Base-by-base conservation (phyloP, 805 yeast species). In the Ogataea neopini region DNA sequence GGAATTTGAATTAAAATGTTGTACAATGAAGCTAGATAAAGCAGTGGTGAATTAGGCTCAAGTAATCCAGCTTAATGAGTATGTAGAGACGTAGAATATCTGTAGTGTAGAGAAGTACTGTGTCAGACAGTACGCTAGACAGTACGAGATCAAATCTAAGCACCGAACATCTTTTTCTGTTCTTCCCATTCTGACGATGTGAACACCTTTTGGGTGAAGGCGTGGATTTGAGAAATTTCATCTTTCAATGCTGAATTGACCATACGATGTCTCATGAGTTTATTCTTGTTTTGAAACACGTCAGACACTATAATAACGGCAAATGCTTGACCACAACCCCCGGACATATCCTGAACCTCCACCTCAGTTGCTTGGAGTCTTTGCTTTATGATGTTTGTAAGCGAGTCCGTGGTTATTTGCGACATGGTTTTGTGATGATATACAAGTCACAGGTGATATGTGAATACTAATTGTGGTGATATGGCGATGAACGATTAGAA, bases 311-410 rank as follows among this genome's bases (percentile, higher is more conserved):
- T 91, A 6, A 88, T 78, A 28, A 90, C 96, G 32, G 95, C 96
- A 67, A 91, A 92, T 2, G 98, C 96, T 66, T 92, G 97, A 4
- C 99, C 99, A 69, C 99, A 94, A 1, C 99, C 99, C 13, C 96
- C 96, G 9, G 84, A 82, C 73, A 81, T 78, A 55, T 88, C 96
- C 50, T 79, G 84, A 6, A 88, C 90, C 58, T 83, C 85, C 9
- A 83, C 88, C 50, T 84, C 79, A 0, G 60, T 49, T 8, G 94
- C 89, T 18, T 71, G 69, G n/a, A 87, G 75, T 35, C 85, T 66
- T 14, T 76, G 76, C 38, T 73, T 69, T 43, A 86, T 83, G 20
- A 75, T 67, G 11, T 66, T 57, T 43, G 79, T 76, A 44, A 86
- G 68, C 10, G 62, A 49, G 18, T 72, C 72, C 10, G 68, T 51